Percentiles rank a stretch among this genome's conserved stretches.
Evolutionary conservation across 2,329 filamentous ascomycete genomes (phyloP).

Genomic region (Colletotrichum tofieldiae): DNA sequence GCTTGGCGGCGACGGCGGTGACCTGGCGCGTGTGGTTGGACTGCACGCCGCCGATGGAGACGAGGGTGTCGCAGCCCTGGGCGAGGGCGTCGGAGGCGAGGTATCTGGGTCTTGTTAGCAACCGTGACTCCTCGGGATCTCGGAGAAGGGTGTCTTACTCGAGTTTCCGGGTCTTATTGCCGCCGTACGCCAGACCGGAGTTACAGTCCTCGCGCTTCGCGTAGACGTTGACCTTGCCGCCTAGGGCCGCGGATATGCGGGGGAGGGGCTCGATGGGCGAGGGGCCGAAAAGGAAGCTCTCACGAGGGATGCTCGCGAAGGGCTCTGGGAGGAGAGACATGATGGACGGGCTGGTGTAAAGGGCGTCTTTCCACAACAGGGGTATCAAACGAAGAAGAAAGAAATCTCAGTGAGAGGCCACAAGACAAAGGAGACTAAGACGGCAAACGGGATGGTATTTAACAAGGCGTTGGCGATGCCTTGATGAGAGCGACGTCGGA

Average conservation of each 20-base stretch:
- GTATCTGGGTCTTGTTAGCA: slow-evolving; percentile 61
- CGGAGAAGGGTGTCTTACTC: slow-evolving; percentile 59
- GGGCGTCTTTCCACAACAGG: not conserved
- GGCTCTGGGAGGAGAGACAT: slow-evolving; percentile 67
- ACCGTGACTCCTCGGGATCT: not conserved
- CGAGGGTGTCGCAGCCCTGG: slow-evolving; percentile 72
- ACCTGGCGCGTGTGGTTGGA: slow-evolving; percentile 81
- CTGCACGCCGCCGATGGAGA: slow-evolving; percentile 78
- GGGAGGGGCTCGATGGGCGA: slow-evolving; percentile 79
- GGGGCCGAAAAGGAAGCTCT: slow-evolving; percentile 75
- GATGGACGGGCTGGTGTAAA: not conserved
- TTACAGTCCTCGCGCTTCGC: slow-evolving; percentile 83
- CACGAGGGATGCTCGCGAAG: slow-evolving; percentile 75
- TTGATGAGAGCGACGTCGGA: slow-evolving; percentile 38
- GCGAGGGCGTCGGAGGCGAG: slow-evolving; percentile 74
- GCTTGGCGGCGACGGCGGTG: slow-evolving; percentile 72
- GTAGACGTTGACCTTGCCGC: slow-evolving; percentile 74
- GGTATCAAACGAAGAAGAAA: slow-evolving; percentile 25
- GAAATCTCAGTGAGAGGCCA: not conserved
- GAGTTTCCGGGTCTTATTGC: slow-evolving; percentile 80
- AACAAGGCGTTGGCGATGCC: slow-evolving; percentile 24
- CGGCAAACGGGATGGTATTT: not conserved
- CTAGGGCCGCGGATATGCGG: slow-evolving; percentile 74
- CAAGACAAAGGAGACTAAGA: not conserved
- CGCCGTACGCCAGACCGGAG: slow-evolving; percentile 76